Evolutionary conservation across 768 basidiomycete genomes (phyloP), one percentile per base, ranked within the genome.

Genomic region (Boletus pseudopeckii): DNA sequence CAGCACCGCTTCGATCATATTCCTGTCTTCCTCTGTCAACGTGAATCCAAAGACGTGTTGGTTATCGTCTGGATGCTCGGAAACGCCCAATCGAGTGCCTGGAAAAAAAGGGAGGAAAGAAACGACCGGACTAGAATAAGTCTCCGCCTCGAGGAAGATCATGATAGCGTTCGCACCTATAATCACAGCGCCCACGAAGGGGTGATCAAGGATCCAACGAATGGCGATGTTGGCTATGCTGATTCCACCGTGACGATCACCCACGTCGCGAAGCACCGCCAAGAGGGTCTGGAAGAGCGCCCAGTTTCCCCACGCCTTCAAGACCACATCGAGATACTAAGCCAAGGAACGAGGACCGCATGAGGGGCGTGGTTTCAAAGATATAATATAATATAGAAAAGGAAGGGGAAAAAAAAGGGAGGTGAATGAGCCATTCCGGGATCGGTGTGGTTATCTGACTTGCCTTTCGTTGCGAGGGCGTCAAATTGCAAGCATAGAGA

Each of bases 261-360:
- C 90, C 51, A 92, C 79, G n/a, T 58, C 62, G 20, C 82, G 79
- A 32, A 92, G 75, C 38, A 80, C 77, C 20, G 64, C 50, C 39
- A 92, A 72, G 0, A 92, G 77, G 0, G 71, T 62, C 63, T 91
- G 90, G 69, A 92, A 91, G 26, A 91, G 78, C 8, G 73, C 60
- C 90, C 90, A 92, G 45, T 69, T 76, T 3, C 90, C 90, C 90
- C 90, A 92, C 1, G 80, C 86, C 58, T 80, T 82, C 45, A 86
- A 63, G 56, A 92, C 92, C 76, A 90, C 83, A 61, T 92, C 90
- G 44, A 91, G 82, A 67, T 92, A 92, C 90, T 92, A 55, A n/a
- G 33, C 1, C 39, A 47, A 22, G 47, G 56, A 28, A 52, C 20
- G 48, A n/a, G 37, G 40, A 15, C 30, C n/a, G 7, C 24, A 39